Conservation (phyloP, 176 grass and related monocot species). For the Lolium perenne region DNA sequence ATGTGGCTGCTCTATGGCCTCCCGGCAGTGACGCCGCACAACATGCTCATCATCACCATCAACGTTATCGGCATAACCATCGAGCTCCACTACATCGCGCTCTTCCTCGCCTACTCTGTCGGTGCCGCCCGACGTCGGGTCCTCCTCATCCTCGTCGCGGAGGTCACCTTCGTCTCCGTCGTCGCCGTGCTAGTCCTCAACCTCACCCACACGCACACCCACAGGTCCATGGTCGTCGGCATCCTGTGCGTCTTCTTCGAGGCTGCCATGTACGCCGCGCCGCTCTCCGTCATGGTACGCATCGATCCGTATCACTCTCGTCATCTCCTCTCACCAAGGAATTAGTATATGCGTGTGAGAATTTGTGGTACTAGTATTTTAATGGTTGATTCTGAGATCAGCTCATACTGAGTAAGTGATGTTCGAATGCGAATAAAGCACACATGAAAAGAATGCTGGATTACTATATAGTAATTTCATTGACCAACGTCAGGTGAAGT, state of each 20-base stretch:
- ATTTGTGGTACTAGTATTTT: conserved; percentile 22
- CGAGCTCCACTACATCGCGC: conserved; percentile 76
- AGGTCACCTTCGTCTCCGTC: conserved; percentile 60
- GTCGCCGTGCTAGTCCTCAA: conserved; percentile 68
- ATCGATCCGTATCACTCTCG: background rate
- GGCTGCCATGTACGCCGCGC: conserved; percentile 89
- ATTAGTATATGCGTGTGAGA: background rate
- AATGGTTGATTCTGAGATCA: background rate
- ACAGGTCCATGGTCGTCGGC: conserved; percentile 88
- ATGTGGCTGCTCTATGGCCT: conserved; percentile 97
- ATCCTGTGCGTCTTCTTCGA: conserved; percentile 87
- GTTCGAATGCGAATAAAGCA: conserved; percentile 14
- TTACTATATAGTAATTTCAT: conserved; percentile 18
- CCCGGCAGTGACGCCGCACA: conserved; percentile 82
- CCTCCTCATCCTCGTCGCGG: conserved; percentile 54
- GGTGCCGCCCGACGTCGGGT: conserved; percentile 56
- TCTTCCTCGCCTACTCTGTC: conserved; percentile 77
- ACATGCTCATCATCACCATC: conserved; percentile 92
- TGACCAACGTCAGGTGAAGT: too few species aligned
- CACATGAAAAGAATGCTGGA: background rate
- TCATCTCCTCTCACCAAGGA: background rate
- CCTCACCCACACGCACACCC: conserved; percentile 57
- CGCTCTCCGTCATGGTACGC: conserved; percentile 94
- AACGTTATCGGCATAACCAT: conserved; percentile 83
- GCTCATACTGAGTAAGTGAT: background rate